Conservation (phyloP, 257 asterid species). For the Fraxinus cuspidata region DNA sequence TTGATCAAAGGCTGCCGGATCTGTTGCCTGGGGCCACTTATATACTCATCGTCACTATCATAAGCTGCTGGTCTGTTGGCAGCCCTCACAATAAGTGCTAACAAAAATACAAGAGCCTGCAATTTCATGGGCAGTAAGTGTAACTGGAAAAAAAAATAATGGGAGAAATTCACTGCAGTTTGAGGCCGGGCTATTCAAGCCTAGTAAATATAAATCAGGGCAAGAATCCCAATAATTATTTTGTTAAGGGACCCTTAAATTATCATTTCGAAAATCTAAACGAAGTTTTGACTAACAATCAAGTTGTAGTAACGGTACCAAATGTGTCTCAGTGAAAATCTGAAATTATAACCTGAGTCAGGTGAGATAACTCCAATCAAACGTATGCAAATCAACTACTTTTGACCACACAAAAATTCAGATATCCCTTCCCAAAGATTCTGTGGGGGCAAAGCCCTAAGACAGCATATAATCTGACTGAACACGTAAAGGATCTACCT, state of each 20-base stretch:
- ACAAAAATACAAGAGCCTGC: constrained; percentile 88
- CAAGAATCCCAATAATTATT: not conserved
- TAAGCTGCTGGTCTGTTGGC: constrained; percentile 85
- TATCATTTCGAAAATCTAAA: not conserved
- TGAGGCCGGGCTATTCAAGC: not conserved
- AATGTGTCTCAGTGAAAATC: not conserved
- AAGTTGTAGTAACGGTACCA: too few species aligned
- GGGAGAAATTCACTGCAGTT: not conserved
- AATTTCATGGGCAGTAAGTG: constrained; percentile 25
- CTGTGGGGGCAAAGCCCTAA: not conserved
- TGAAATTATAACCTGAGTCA: not conserved
- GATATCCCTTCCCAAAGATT: not conserved
- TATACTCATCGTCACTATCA: constrained; percentile 96
- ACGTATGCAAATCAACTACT: not conserved
- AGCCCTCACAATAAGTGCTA: constrained; percentile 89
- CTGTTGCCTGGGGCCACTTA: constrained; percentile 76
- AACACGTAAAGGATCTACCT: not conserved
- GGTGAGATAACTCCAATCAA: not conserved
- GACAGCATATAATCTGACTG: not conserved
- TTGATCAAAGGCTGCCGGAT: constrained; percentile 82
- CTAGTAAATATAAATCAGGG: not conserved
- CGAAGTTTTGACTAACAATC: not conserved
- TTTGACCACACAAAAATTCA: not conserved
- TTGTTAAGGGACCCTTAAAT: not conserved
- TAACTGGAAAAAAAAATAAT: constrained; percentile 14